These are phyloP conservation scores for Solanum virginianum DNA, from an alignment of 257 asterid species.

Conservation along the genomic window DNA sequence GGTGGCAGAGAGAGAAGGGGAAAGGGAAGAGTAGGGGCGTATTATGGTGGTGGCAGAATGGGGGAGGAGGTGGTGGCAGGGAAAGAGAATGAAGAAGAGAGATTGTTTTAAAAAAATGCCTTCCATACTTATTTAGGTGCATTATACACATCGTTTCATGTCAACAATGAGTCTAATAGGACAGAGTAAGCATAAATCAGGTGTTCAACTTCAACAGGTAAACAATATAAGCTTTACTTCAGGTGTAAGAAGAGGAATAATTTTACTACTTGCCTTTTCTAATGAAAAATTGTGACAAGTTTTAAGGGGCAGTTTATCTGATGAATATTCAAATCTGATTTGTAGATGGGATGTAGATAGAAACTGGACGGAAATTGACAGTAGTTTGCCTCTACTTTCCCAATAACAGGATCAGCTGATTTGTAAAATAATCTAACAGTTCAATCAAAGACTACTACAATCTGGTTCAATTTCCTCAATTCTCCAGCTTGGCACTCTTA, in stretches of 20 bases:
- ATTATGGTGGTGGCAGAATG: neutral
- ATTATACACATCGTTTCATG: neutral
- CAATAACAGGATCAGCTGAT: neutral
- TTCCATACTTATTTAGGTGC: neutral
- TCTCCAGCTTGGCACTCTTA: neutral
- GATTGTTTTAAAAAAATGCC: neutral
- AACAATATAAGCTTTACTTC: neutral
- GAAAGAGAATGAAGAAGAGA: neutral
- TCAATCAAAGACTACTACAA: neutral
- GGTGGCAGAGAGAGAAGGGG: neutral
- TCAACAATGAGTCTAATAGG: neutral
- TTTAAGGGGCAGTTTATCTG: neutral
- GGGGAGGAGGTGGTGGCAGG: neutral
- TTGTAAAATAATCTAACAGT: neutral
- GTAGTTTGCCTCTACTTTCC: neutral
- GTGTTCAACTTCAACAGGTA: neutral
- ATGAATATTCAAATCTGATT: neutral
- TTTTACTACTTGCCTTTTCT: neutral
- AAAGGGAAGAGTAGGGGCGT: neutral
- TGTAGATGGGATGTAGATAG: neutral
- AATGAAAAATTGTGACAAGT: neutral
- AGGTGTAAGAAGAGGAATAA: neutral
- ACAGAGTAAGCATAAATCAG: neutral
- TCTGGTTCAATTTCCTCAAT: neutral
- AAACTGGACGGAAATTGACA: neutral